Base-by-base conservation (phyloP, 306 rosid genomes). In the Quercus engelmannii region DNA sequence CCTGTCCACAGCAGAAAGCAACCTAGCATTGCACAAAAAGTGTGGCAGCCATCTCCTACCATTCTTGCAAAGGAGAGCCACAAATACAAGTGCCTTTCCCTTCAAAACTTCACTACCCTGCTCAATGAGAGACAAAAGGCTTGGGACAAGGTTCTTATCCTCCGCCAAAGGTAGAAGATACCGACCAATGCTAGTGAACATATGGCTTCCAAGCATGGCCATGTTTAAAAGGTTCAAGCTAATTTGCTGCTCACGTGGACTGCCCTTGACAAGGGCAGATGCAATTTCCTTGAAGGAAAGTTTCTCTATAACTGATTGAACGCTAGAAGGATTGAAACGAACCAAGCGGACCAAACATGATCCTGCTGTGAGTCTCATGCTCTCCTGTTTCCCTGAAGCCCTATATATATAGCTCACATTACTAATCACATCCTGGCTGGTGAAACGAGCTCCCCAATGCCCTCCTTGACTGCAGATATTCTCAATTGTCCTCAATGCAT, bases 401-500 rank as follows among this genome's bases (percentile, higher is more conserved):
- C 90, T 88, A 77, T 93, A 93, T 71, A 95, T 89, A 77, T 95
- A 92, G 79, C 94, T 91, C 69, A 95, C 88, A 81, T 95, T 95
- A 63, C 76, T 85, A 74, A 95, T 90, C 69, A 93, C 83, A 85
- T 93, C 97, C 78, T 90, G 98, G 87, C 94, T 88, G 67, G 88
- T 83, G 71, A 93, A 93, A 75, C 98, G 98, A 61, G 94, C 88
- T 64, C 82, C 93, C 99, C 99, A 95, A 12, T 79, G 77, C 73
- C 91, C 99, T 83, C 94, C 99, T 86, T 93, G 98, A 79, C 99
- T 91, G 84, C 92, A 90, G 75, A 95, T 86, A 83, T 95, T 95
- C 79, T 95, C 98, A 55, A 95, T 84, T 14, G 98, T 91, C 87
- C 99, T 90, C 92, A 95, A 81, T 28, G 97, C 99, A 87, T 95